A percentile compares a stretch with the other conserved stretches of the same genome.
Conservation (phyloP, 306 rosid genomes). For the Parietaria judaica region DNA sequence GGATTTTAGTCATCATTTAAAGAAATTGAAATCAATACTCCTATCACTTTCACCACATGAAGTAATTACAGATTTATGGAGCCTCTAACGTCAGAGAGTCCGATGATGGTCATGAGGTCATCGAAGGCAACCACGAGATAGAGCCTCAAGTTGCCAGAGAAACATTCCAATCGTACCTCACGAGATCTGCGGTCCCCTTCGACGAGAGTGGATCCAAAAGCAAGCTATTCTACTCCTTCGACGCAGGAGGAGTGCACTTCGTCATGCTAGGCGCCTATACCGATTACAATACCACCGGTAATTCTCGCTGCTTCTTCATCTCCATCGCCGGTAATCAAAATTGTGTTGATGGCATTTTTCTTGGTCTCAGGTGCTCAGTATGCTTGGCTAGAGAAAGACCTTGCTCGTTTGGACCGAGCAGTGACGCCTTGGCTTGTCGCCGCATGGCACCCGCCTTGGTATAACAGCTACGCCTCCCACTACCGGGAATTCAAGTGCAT, state of each 20-base stretch:
- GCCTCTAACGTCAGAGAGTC: conserved; percentile 61
- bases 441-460: conserved; percentile 90
- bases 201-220: conserved; percentile 66
- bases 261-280: conserved; percentile 84
- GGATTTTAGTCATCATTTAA: background rate
- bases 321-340: background rate
- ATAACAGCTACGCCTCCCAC: conserved; percentile 82
- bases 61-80: conserved; percentile 67
- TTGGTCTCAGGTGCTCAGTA: conserved; percentile 58
- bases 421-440: conserved; percentile 84
- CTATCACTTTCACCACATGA: background rate
- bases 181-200: conserved; percentile 76
- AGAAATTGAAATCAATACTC: too few relatives aligned
- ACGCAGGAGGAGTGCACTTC: conserved; percentile 81
- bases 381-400: conserved; percentile 69
- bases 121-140: conserved; percentile 95
- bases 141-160: conserved; percentile 78
- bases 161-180: conserved; percentile 55
- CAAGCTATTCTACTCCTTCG: conserved; percentile 74
- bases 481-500: conserved; percentile 92
- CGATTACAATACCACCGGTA: conserved; percentile 73
- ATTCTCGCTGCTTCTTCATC: conserved; percentile 5
- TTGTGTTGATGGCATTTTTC: conserved; percentile 3
- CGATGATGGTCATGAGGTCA: conserved; percentile 90
- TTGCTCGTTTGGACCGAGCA: conserved; percentile 36